Evolutionary conservation across 495 filamentous ascomycete genomes (phyloP).

Genomic region (Friedmanniomyces simplex): DNA sequence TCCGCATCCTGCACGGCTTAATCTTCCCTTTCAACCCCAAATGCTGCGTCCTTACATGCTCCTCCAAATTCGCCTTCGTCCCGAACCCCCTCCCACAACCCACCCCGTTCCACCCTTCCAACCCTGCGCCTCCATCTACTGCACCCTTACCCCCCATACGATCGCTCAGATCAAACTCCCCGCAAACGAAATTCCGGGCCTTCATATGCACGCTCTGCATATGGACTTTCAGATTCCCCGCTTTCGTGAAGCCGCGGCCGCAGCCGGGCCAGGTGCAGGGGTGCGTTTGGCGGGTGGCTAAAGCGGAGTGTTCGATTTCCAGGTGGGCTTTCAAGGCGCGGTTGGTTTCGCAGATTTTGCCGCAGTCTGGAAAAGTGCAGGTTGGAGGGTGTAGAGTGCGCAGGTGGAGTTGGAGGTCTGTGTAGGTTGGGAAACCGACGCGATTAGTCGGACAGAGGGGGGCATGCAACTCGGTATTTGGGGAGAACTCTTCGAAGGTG

Average conservation of each 20-base stretch:
- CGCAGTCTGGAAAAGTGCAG: constrained; percentile 55
- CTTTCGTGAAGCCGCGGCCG: constrained; percentile 61
- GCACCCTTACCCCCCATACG: too few species aligned
- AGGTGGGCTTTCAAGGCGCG: constrained; percentile 46
- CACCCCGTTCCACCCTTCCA: constrained; percentile 52
- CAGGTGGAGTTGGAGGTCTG: constrained; percentile 60
- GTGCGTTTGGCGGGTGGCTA: constrained; percentile 38
- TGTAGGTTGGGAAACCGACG: constrained; percentile 60
- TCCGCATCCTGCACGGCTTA: constrained; percentile 20
- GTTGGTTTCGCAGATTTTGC: constrained; percentile 49
- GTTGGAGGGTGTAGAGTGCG: constrained; percentile 57
- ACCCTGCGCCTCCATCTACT: constrained; percentile 32
- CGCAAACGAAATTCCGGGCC: constrained; percentile 59
- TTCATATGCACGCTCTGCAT: constrained; percentile 64
- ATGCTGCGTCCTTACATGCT: constrained; percentile 70
- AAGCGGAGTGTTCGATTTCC: constrained; percentile 24
- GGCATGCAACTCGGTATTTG: not conserved
- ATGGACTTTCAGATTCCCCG: constrained; percentile 70
- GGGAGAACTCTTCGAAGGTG: not conserved
- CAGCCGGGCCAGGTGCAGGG: constrained; percentile 56
- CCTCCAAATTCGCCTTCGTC: constrained; percentile 64
- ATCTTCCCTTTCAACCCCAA: constrained; percentile 43
- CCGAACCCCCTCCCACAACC: constrained; percentile 61
- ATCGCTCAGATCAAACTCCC: constrained; percentile 44
- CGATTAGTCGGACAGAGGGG: constrained; percentile 11